Conservation (phyloP, 495 filamentous ascomycete genomes). For the Neurospora sp. region DNA sequence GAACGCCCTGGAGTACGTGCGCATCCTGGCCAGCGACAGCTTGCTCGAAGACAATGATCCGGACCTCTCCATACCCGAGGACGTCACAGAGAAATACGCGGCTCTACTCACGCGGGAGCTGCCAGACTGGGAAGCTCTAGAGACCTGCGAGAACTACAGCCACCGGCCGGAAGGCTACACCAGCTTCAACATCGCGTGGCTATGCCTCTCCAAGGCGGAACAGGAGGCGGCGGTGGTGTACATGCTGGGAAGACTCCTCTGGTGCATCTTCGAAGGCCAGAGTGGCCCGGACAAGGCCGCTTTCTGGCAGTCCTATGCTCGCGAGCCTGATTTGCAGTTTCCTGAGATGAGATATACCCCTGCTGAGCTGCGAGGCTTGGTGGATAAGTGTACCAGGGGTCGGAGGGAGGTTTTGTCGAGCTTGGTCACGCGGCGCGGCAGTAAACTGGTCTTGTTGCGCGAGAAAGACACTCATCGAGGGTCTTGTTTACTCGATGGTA, state of each 20-base stretch:
- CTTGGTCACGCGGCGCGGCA: conserved; percentile 25
- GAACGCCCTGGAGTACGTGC: conserved; percentile 36
- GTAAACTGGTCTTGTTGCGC: conserved; percentile 24
- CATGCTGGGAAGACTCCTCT: conserved; percentile 40
- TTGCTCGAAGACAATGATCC: conserved; percentile 3
- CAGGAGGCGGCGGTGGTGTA: conserved; percentile 41
- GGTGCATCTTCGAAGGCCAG: conserved; percentile 44
- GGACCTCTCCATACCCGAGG: conserved; percentile 16
- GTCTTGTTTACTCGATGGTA: neutral
- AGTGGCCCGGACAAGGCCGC: conserved; percentile 35
- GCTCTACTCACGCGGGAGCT: conserved; percentile 25
- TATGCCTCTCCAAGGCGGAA: conserved; percentile 28
- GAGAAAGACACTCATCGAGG: neutral
- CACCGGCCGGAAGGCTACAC: conserved; percentile 20
- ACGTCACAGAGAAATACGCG: conserved; percentile 22
- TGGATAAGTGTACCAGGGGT: conserved; percentile 35
- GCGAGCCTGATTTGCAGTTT: conserved; percentile 39
- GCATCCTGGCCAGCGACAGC: conserved; percentile 24
- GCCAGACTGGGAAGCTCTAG: conserved; percentile 27
- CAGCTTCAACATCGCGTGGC: conserved; percentile 39
- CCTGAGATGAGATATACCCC: conserved; percentile 32
- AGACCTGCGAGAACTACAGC: conserved; percentile 22
- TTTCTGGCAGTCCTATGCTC: conserved; percentile 38
- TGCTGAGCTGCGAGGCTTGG: conserved; percentile 22
- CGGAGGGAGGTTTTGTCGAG: conserved; percentile 25